Base-by-base conservation (phyloP, 805 yeast genomes). In the Schizosaccharomyces cryophilus region DNA sequence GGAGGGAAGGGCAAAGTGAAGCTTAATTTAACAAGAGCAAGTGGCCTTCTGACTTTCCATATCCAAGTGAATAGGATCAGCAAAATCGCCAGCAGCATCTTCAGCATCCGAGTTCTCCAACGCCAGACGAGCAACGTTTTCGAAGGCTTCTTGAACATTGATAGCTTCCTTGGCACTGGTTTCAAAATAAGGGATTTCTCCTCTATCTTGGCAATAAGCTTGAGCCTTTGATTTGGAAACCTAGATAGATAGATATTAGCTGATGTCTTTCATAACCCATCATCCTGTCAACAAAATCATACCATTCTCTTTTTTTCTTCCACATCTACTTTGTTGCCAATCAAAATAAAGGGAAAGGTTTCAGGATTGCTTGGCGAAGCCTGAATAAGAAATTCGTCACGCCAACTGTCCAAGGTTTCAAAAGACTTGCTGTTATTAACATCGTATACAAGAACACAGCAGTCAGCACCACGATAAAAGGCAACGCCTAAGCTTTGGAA, bases 151-250 rank as follows among this genome's bases (percentile, higher is more conserved):
- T 69, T 89, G 96, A 42, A 90, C 95, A 66, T 94, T 94, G 60
- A 89, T 86, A 17, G 93, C 88, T 71, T 88, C 96, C 74, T 90
- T 93, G 21, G 98, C 98, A 76, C 93, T 83, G n/a, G 98, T 90
- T 72, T 90, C 95, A 69, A 93, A 90, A 63, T 89, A 82, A 3
- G 98, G 97, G 64, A 88, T 76, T 64, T 88, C 87, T 73, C 94
- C 84, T 65, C 78, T 72, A 59, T 79, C 77, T 62, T 77, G 79
- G 61, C 84, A 80, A 71, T 79, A 77, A 58, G 80, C 80, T 66
- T 79, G 80, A 9, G 84, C 86, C 64, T 78, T 75, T 68, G 80
- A 80, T 45, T 75, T 66, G 68, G 81, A 73, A 70, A 78, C 19
- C 40, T 59, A 19, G 19, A 11, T 4, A 24, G 7, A 13, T 2